Percentiles rank a stretch among this genome's conserved stretches.
These are phyloP conservation scores for Cucurbita argyrosperma DNA, from an alignment of 306 rosid genomes.

Conservation along the genomic window DNA sequence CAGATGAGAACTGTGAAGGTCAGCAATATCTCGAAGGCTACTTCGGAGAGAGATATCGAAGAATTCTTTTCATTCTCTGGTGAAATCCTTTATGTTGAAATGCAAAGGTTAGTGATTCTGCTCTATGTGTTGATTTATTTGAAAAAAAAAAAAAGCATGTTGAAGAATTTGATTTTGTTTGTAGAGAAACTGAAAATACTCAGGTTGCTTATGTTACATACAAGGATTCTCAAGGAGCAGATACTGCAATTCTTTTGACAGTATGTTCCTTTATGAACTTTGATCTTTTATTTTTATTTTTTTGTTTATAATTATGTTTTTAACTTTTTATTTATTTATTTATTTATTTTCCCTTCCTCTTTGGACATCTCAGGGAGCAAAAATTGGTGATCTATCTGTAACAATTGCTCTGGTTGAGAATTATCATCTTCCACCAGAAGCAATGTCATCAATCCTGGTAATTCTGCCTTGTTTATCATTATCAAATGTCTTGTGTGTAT, in stretches of 20 bases:
- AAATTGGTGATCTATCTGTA: slow-evolving; percentile 41
- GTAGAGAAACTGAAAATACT: slow-evolving; percentile 56
- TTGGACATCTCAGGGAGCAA: slow-evolving; percentile 42
- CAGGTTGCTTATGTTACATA: slow-evolving; percentile 73
- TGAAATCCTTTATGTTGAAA: slow-evolving; percentile 53
- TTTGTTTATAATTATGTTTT: too few species aligned
- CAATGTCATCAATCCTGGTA: slow-evolving; percentile 40
- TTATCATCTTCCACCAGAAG: slow-evolving; percentile 70
- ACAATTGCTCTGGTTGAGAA: slow-evolving; percentile 46
- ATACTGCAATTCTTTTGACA: slow-evolving; percentile 63
- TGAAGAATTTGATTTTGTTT: background rate
- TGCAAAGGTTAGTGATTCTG: slow-evolving; percentile 46
- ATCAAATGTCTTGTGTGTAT: background rate
- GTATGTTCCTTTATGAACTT: slow-evolving; percentile 22
- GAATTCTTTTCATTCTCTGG: slow-evolving; percentile 91
- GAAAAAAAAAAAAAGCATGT: slow-evolving; percentile 1
- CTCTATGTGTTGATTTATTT: background rate
- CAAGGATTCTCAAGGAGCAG: slow-evolving; percentile 66
- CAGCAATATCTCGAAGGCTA: slow-evolving; percentile 49
- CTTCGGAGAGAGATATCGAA: slow-evolving; percentile 39
- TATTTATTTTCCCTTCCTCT: background rate
- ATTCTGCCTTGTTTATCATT: background rate
- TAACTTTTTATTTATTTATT: too few species aligned
- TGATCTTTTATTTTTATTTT: background rate
- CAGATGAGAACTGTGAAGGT: slow-evolving; percentile 64